Base-by-base conservation (phyloP, 2,329 filamentous ascomycete genomes). In the Neonectria coccinea region DNA sequence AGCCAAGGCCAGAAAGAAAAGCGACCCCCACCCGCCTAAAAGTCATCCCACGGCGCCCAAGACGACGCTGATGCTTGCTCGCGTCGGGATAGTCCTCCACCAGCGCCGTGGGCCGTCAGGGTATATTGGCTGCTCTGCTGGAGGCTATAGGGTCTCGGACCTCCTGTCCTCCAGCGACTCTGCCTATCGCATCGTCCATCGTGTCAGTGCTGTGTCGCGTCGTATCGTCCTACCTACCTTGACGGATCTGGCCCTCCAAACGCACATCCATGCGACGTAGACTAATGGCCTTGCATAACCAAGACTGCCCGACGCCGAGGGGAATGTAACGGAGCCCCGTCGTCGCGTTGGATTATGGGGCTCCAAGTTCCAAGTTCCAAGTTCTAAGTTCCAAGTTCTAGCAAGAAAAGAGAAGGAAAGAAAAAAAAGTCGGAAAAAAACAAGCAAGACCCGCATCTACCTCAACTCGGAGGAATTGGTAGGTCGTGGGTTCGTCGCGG, bases 131-230 rank as follows among this genome's bases (percentile, higher is more conserved):
- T 31, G 54, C 48, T 39, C 25, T 39, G 41, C 54, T 31, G 54
- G 22, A 36, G 22, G 55, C 31, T 27, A 27, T 59, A 25, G 48
- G 56, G 36, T 29, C 56, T 52, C 56, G 47, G 56, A 51, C 56
- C 56, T 51, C 36, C 33, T 47, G 7, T 52, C 44, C 14, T 44
- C 44, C 33, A 42, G 11, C 29, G 31, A 48, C 9, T 14, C 45
- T 58, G 22, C 61, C 55, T 56, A 59, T 64, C 61, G 56, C 55
- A 59, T 54, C 44, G 36, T 56, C 33, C 31, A 56, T 55, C 61
- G 42, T 18, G 50, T 59, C 61, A 39, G 50, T 45, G 42, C 42
- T 27, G 56, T 27, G 42, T 58, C 42, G 60, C 31, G 27, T 45
- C 36, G 55, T 57, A 62, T 58, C 44, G 48, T 48, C 50, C 50